phyloP scores from a whole-genome alignment of 495 filamentous ascomycete species.

The Penicillium riverlandense region DNA sequence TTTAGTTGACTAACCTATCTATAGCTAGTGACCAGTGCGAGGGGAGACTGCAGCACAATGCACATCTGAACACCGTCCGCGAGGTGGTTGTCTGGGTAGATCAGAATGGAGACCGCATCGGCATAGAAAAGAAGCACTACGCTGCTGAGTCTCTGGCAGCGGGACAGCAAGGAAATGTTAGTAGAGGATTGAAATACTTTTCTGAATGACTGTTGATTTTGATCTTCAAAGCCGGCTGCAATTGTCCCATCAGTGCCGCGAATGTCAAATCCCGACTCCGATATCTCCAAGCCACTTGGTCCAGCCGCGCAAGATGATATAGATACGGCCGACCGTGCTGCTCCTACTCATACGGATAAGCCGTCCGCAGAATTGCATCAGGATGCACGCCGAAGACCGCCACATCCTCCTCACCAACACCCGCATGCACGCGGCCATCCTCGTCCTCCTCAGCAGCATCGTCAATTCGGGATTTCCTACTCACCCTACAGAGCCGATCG shows the following conservation, averaged over 20 bases:
- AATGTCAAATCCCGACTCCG: background rate
- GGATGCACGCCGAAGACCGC: background rate
- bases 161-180: slow-evolving; percentile 5
- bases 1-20: too few relatives aligned
- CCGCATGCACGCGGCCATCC: background rate
- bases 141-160: slow-evolving; percentile 1
- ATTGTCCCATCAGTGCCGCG: background rate
- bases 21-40: too few relatives aligned
- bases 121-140: slow-evolving; percentile 11
- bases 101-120: slow-evolving; percentile 47
- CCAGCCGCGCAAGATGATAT: background rate
- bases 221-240: background rate
- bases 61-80: slow-evolving; percentile 14
- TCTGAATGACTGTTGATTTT: slow-evolving; percentile 2
- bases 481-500: slow-evolving; percentile 62
- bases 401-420: background rate
- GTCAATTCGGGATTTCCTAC: slow-evolving; percentile 57
- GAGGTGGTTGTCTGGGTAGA: slow-evolving; percentile 61
- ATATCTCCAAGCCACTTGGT: background rate
- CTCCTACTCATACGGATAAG: too few relatives aligned
- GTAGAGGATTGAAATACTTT: background rate
- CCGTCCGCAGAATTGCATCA: too few relatives aligned
- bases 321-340: background rate
- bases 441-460: background rate
- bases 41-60: too few relatives aligned